Evolutionary conservation across 2,329 filamentous ascomycete species (phyloP), one percentile per base, ranked within the genome.

Genomic region (Aspergillus vadensis): DNA sequence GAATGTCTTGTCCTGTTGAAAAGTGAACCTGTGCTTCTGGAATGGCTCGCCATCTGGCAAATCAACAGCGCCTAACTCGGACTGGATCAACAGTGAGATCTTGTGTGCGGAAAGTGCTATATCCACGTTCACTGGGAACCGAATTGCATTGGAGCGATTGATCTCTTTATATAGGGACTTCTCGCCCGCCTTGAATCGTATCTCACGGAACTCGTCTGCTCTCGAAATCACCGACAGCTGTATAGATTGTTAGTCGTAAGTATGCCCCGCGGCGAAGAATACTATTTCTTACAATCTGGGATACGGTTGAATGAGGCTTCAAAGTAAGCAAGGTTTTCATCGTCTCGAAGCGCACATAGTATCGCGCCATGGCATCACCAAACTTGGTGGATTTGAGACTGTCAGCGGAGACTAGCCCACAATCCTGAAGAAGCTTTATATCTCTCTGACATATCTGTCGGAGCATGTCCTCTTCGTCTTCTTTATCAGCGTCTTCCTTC

Each of bases 351-450:
- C 86, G 86, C 3, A 95, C 80, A 77, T 91, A 94, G 72, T 94
- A 96, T 51, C 86, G 85, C 47, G 91, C 90, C 91, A 96, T 96
- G 4, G 89, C 88, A 58, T 89, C 83, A 1, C 91, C 91, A 69
- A 89, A 91, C 52, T 88, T 86, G 0, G 90, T 94, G 48, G 85
- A 86, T 25, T 77, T 80, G 51, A 94, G 82, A 4, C 75, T 75
- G 0, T 79, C 73, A 2, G 73, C 62, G 1, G 80, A 81, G 12
- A 92, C 79, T 6, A 95, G 79, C 0, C 82, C 78, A 39, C 80
- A 74, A 25, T 88, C 81, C 60, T 86, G 82, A 1, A 96, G 79
- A n/a, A 87, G 79, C 10, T 79, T 81, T 43, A 95, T 85, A 60
- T 90, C 86, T 54, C 85, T 85, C 65, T 85, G 84, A 67, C 91